Evolutionary conservation across 1,284 basidiomycete genomes (phyloP).

Genomic region (Heterobasidion irregulare): DNA sequence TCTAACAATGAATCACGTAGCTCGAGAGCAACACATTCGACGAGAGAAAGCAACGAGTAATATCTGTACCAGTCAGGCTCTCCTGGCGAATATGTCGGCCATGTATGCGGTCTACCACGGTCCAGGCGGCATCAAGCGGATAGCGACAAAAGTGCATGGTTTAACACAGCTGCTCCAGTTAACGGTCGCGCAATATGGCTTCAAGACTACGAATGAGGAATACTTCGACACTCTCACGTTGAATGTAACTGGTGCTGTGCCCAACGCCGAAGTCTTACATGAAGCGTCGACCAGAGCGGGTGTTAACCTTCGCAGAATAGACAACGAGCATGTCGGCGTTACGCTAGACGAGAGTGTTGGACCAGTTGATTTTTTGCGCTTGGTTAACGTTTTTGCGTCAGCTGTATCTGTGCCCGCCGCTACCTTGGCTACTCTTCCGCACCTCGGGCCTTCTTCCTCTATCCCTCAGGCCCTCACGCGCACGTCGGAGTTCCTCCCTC

Average conservation of each 20-base stretch:
- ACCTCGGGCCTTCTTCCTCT: conserved; percentile 24
- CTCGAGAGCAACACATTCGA: conserved; percentile 94
- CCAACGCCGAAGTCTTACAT: conserved; percentile 64
- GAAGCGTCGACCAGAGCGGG: conserved; percentile 54
- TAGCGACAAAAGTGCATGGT: conserved; percentile 88
- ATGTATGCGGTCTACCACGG: conserved; percentile 99
- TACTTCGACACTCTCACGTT: conserved; percentile 97
- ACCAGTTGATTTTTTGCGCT: conserved; percentile 62
- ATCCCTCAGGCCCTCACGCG: conserved; percentile 59
- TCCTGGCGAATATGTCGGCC: conserved; percentile 94
- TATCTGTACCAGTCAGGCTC: conserved; percentile 89
- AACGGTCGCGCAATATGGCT: conserved; percentile 68
- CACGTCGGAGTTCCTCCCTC: conserved; percentile 71
- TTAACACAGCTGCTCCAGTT: conserved; percentile 77
- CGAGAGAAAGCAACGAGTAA: conserved; percentile 94
- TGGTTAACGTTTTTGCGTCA: conserved; percentile 79
- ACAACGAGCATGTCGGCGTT: conserved; percentile 75
- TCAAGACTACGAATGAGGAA: conserved; percentile 49
- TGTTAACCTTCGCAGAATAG: conserved; percentile 83
- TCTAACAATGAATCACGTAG: conserved; percentile 27
- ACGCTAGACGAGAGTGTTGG: conserved; percentile 91
- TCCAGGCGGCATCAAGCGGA: conserved; percentile 77
- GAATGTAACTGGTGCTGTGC: conserved; percentile 56
- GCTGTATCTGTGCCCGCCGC: conserved; percentile 37
- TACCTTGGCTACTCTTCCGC: conserved; percentile 35